Conservation (phyloP, 202 grass and related monocot genomes). For the Schoenoplectus tabernaemontani region DNA sequence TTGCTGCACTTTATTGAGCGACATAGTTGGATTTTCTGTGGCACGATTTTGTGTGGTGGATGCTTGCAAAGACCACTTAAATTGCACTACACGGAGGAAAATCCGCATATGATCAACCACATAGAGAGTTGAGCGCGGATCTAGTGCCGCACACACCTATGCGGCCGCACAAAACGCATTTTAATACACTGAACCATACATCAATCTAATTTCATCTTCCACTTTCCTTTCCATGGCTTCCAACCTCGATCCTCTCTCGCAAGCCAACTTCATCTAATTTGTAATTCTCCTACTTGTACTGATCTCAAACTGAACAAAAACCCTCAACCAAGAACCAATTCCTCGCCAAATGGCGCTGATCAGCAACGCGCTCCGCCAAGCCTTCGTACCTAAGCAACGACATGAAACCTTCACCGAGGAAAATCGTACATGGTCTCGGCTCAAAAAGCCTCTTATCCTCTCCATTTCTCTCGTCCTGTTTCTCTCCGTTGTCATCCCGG, state of each 20-base stretch:
- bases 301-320: background rate
- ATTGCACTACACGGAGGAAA: too few relatives aligned
- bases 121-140: too few relatives aligned
- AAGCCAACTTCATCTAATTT: background rate
- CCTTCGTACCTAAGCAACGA: conserved; percentile 65
- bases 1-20: too few relatives aligned
- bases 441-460: conserved; percentile 39
- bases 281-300: background rate
- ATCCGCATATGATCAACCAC: too few relatives aligned
- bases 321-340: background rate
- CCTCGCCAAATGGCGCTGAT: conserved; percentile 44
- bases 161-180: too few relatives aligned
- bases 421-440: conserved; percentile 36
- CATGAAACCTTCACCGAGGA: conserved; percentile 39
- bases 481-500: conserved; percentile 32
- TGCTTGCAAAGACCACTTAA: too few relatives aligned
- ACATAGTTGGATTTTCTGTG: too few relatives aligned
- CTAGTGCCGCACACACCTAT: too few relatives aligned
- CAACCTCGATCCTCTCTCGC: background rate
- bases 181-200: too few relatives aligned
- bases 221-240: background rate
- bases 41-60: too few relatives aligned
- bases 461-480: conserved; percentile 30
- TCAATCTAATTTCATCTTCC: background rate
- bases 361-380: conserved; percentile 72